These are phyloP conservation scores for Mycena belliarum DNA, from an alignment of 768 basidiomycete species.

Conservation along the genomic window DNA sequence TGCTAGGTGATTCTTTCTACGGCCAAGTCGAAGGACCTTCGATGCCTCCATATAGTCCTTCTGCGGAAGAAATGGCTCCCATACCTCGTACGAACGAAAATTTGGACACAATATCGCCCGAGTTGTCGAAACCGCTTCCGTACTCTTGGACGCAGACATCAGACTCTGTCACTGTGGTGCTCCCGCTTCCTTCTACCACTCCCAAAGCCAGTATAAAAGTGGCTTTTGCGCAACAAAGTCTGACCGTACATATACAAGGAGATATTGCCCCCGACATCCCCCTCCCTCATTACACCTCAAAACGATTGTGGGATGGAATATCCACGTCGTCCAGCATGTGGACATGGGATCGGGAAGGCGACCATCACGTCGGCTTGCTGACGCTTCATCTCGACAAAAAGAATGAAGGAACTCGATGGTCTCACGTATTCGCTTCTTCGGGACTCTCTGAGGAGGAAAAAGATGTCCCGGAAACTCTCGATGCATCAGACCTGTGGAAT, in stretches of 20 bases:
- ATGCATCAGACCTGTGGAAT: conserved; percentile 76
- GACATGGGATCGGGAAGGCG: conserved; percentile 87
- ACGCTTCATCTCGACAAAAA: conserved; percentile 87
- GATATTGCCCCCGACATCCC: conserved; percentile 34
- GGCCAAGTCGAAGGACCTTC: conserved; percentile 37
- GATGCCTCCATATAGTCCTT: conserved; percentile 51
- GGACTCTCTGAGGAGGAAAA: conserved; percentile 45
- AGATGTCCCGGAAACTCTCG: conserved; percentile 86
- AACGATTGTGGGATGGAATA: conserved; percentile 79
- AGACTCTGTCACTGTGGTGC: conserved; percentile 80
- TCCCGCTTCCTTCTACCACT: conserved; percentile 78
- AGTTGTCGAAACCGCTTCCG: conserved; percentile 60
- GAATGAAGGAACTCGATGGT: conserved; percentile 83
- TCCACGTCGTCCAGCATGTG: conserved; percentile 81
- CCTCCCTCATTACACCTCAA: conserved; percentile 61
- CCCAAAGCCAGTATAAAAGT: conserved; percentile 66
- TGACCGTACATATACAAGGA: conserved; percentile 63
- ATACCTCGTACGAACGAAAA: conserved; percentile 65
- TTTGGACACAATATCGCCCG: conserved; percentile 41
- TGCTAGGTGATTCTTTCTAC: conserved; percentile 63
- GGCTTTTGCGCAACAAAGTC: conserved; percentile 59
- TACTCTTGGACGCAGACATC: conserved; percentile 93
- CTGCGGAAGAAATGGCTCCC: conserved; percentile 65
- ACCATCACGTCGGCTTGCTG: conserved; percentile 66
- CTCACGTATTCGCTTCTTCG: conserved; percentile 73